Conservation (phyloP, 176 grass and related monocot genomes). For the Secale cereale region DNA sequence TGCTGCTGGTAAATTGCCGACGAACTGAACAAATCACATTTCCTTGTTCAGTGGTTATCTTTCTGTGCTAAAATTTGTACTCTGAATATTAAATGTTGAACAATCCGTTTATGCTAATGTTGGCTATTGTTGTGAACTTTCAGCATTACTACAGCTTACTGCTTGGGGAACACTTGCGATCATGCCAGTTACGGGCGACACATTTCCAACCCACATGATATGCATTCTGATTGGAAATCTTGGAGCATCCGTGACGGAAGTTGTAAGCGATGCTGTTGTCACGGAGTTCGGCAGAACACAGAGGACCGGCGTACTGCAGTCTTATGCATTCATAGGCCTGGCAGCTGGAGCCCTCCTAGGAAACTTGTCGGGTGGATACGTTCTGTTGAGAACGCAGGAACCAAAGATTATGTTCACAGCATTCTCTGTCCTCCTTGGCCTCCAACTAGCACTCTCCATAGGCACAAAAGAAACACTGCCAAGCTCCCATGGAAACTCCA, state of each 20-base stretch:
- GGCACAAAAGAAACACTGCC: conserved; percentile 55
- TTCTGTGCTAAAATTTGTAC: not conserved
- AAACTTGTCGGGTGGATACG: conserved; percentile 69
- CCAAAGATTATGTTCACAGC: conserved; percentile 71
- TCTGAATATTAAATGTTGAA: not conserved
- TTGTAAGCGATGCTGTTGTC: conserved; percentile 77
- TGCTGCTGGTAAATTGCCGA: not conserved
- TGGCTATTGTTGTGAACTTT: conserved; percentile 7
- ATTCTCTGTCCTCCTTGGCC: conserved; percentile 64
- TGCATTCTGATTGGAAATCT: conserved; percentile 87
- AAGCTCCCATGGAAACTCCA: conserved; percentile 14
- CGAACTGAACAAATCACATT: not conserved
- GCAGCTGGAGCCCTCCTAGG: conserved; percentile 71
- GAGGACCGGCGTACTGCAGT: conserved; percentile 68
- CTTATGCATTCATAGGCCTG: conserved; percentile 71
- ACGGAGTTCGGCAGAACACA: conserved; percentile 69
- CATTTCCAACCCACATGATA: conserved; percentile 63
- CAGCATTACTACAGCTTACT: conserved; percentile 75
- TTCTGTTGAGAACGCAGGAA: conserved; percentile 61
- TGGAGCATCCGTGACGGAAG: conserved; percentile 80
- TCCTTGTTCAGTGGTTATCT: not conserved
- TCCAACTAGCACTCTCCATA: conserved; percentile 66
- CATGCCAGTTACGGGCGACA: conserved; percentile 42
- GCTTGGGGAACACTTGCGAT: conserved; percentile 75
- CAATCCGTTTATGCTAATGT: not conserved